These are phyloP conservation scores for Cnidoscolus chayamansa DNA, from an alignment of 441 rosid species.

Conservation along the genomic window DNA sequence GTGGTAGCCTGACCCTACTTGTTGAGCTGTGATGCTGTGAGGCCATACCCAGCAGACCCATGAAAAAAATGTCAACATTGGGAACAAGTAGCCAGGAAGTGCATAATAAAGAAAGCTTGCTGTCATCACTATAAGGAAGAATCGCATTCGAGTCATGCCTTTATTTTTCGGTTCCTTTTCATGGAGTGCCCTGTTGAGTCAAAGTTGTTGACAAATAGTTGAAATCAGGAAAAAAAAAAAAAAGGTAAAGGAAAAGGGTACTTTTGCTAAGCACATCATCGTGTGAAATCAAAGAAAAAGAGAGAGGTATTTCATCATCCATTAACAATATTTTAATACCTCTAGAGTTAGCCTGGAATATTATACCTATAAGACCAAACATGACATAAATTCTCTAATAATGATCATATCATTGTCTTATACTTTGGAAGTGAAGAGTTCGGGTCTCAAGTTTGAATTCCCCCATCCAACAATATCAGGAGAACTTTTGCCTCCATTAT, in stretches of 20 bases:
- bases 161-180: slow-evolving; percentile 57
- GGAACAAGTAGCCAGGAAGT: slow-evolving; percentile 81
- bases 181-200: slow-evolving; percentile 70
- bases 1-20: slow-evolving; percentile 87
- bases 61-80: slow-evolving; percentile 86
- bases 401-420: slow-evolving; percentile 10
- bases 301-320: not conserved
- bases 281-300: not conserved
- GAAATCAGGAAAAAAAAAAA: not conserved
- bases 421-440: not conserved
- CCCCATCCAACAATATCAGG: too few relatives aligned
- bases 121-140: slow-evolving; percentile 54
- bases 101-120: slow-evolving; percentile 77
- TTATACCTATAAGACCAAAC: too few relatives aligned
- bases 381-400: slow-evolving; percentile 8
- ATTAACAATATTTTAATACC: not conserved
- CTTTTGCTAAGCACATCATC: not conserved
- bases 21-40: slow-evolving; percentile 76
- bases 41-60: slow-evolving; percentile 99
- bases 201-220: slow-evolving; percentile 1
- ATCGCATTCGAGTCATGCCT: slow-evolving; percentile 68
- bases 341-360: not conserved
- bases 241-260: not conserved
- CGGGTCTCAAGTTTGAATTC: too few relatives aligned
- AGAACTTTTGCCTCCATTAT: too few relatives aligned